Evolutionary conservation across 1,284 basidiomycete species (phyloP).

Genomic region (Malassezia furfur): DNA sequence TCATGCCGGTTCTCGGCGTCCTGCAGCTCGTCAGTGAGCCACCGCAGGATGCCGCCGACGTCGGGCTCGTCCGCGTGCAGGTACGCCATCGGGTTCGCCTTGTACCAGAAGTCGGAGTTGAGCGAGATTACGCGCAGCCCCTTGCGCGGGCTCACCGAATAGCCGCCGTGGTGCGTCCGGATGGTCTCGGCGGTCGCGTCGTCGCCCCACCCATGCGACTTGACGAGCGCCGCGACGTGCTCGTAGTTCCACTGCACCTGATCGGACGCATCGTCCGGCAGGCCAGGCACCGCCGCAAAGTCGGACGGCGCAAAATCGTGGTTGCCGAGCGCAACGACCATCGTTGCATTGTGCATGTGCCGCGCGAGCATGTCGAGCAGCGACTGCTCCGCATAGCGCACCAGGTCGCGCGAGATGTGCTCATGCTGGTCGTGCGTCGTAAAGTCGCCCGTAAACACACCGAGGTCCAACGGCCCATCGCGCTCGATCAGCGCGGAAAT

Average conservation of each 20-base stretch:
- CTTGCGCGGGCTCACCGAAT: slow-evolving; percentile 60
- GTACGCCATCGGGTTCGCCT: slow-evolving; percentile 60
- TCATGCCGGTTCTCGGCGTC: slow-evolving; percentile 33
- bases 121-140: slow-evolving; percentile 65
- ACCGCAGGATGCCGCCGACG: slow-evolving; percentile 64
- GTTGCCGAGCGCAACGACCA: slow-evolving; percentile 44
- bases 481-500: slow-evolving; percentile 59
- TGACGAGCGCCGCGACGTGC: slow-evolving; percentile 25
- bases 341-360: slow-evolving; percentile 32
- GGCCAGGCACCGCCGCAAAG: slow-evolving; percentile 23
- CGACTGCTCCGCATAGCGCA: slow-evolving; percentile 42
- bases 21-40: slow-evolving; percentile 70
- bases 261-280: slow-evolving; percentile 33
- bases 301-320: slow-evolving; percentile 43
- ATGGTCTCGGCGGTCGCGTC: slow-evolving; percentile 57
- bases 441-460: slow-evolving; percentile 66
- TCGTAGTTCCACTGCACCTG: slow-evolving; percentile 45
- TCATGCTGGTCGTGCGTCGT: slow-evolving; percentile 52
- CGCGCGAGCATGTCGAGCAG: slow-evolving; percentile 33
- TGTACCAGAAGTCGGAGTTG: slow-evolving; percentile 58
- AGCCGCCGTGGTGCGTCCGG: slow-evolving; percentile 63
- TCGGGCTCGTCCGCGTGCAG: slow-evolving; percentile 66
- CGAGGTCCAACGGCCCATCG: slow-evolving; percentile 56
- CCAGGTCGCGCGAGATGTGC: slow-evolving; percentile 39
- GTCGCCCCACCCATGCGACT: slow-evolving; percentile 60